Base-by-base conservation (phyloP, 768 basidiomycete species). In the Suillus plorans region DNA sequence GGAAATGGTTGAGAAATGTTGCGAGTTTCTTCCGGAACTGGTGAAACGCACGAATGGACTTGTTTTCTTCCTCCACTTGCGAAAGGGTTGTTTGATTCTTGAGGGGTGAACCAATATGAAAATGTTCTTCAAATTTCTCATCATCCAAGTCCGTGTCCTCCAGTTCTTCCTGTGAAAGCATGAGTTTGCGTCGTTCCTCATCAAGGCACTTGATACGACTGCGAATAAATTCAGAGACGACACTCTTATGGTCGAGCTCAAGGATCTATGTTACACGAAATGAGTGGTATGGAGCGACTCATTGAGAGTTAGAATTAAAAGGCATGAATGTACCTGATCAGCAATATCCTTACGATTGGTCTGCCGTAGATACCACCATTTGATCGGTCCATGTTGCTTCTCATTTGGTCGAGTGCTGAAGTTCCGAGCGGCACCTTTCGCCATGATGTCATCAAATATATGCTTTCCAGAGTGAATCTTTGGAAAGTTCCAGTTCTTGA, bases 1-100 rank as follows among this genome's bases (percentile, higher is more conserved):
- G 47, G 47, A 60, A 45, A 16, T 31, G 28, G 10, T 64, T 64
- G 1, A 64, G 34, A 50, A 62, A 64, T 7, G 39, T 20, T 1
- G n/a, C 31, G 13, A 64, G 64, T 25, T 64, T 64, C 44, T 61
- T 50, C 28, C 37, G 3, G 41, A 64, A 64, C 16, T 44, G 25
- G n/a, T 62, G 4, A 52, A 64, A 64, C 37, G 64, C 60, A 1
- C 4, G 25, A 41, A 36, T 50, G 34, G 58, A 52, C 37, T 22
- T 61, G 49, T 52, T 36, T 2, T 49, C 50, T 39, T 64, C 59
- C 36, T 64, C 64, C 42, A 64, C 39, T 41, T 28, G 34, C 16
- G 13, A 13, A 2, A 60, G 31, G 44, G 8, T 60, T 2, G 44
- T 60, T 8, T 5, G 59, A 45, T 13, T 42, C 18, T 5, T 42